phyloP scores from a whole-genome alignment of 2,329 filamentous ascomycete genomes.

The Sclerotinia trifoliorum region DNA sequence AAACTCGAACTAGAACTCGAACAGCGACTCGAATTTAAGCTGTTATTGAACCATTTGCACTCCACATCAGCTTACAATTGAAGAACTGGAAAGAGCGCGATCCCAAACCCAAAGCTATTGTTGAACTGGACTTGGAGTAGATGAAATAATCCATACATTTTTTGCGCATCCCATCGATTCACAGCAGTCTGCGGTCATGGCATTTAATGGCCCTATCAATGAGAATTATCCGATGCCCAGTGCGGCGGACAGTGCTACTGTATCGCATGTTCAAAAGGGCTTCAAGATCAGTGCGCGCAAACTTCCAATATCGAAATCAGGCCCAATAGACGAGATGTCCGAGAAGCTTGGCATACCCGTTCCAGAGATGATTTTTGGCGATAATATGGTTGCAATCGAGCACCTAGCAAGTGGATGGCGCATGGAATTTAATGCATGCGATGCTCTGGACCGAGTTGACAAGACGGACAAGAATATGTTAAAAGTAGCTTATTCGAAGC shows the following conservation, averaged over 20 bases:
- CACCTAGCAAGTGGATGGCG: constrained; percentile 76
- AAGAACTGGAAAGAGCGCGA: neutral
- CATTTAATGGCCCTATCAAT: constrained; percentile 42
- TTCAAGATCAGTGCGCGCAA: constrained; percentile 83
- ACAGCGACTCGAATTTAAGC: neutral
- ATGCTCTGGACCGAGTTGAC: constrained; percentile 86
- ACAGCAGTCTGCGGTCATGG: constrained; percentile 29
- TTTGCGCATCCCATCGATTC: neutral
- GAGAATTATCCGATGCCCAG: constrained; percentile 56
- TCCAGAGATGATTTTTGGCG: constrained; percentile 99
- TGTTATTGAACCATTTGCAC: neutral
- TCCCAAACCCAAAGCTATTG: neutral
- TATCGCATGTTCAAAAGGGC: constrained; percentile 56
- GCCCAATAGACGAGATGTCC: constrained; percentile 83
- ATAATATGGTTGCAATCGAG: constrained; percentile 77
- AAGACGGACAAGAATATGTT: constrained; percentile 91
- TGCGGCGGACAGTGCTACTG: constrained; percentile 54
- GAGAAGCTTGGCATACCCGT: constrained; percentile 77
- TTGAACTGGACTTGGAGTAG: neutral
- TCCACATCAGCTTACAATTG: neutral
- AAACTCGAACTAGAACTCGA: neutral
- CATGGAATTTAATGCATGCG: constrained; percentile 78
- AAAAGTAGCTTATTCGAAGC: constrained; percentile 86
- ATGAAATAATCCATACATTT: neutral
- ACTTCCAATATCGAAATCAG: constrained; percentile 90